These are phyloP conservation scores for Groenewaldozyma sp. DNA, from an alignment of 1,139 yeast species.

Conservation along the genomic window DNA sequence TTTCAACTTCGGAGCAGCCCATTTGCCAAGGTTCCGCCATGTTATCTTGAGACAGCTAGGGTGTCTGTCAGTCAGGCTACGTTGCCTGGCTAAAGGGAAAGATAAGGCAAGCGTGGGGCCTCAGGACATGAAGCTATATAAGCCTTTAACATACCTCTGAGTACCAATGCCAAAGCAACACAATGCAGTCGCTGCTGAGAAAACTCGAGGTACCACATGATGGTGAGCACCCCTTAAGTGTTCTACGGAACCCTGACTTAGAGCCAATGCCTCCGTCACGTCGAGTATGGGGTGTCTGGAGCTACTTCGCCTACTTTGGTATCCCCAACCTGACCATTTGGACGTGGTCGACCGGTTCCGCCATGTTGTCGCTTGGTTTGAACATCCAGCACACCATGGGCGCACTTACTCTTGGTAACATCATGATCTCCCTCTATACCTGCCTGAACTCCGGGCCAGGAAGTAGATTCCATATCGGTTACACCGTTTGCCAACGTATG, in stretches of 20 bases:
- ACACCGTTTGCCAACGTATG: constrained; percentile 23
- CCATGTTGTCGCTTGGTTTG: constrained; percentile 22
- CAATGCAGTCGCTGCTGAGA: neutral
- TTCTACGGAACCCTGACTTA: constrained; percentile 14
- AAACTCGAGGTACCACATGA: constrained; percentile 13
- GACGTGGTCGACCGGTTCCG: constrained; percentile 23
- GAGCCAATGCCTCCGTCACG: constrained; percentile 22
- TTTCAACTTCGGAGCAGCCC: too few species aligned
- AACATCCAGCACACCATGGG: constrained; percentile 13
- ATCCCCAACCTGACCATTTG: constrained; percentile 18
- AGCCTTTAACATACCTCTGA: too few species aligned
- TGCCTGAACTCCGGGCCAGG: constrained; percentile 25
- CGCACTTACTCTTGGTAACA: constrained; percentile 14
- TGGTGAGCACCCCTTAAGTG: constrained; percentile 8
- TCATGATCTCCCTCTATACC: constrained; percentile 13
- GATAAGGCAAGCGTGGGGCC: too few species aligned
- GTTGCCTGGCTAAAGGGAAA: too few species aligned
- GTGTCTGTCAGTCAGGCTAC: too few species aligned
- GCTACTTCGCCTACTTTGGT: constrained; percentile 16
- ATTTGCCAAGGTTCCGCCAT: too few species aligned
- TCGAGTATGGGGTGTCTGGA: constrained; percentile 20
- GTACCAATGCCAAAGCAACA: too few species aligned
- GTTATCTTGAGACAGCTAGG: too few species aligned
- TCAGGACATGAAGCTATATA: too few species aligned
- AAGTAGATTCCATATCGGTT: constrained; percentile 26